phyloP scores from a whole-genome alignment of 75 land plant species.

The Pinus albicaulis region DNA sequence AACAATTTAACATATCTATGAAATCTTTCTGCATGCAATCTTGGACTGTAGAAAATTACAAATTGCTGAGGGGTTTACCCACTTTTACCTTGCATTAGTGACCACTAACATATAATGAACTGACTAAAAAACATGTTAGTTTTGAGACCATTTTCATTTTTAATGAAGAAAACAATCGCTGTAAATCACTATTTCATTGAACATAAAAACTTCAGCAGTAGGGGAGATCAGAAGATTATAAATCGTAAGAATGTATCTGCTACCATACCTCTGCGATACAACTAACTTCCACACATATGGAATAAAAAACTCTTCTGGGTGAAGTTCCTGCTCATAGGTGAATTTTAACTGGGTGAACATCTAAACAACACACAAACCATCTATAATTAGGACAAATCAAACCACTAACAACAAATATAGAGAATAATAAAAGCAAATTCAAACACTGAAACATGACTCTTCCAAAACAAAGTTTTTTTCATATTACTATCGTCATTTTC shows the following conservation, averaged over 20 bases:
- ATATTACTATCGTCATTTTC: not conserved
- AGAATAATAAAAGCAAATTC: not conserved
- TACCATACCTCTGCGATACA: constrained; percentile 35
- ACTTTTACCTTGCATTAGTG: too few species aligned
- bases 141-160: not conserved
- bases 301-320: constrained; percentile 92
- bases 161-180: not conserved
- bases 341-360: constrained; percentile 78
- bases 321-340: constrained; percentile 90
- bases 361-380: constrained; percentile 25
- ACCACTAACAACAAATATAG: not conserved
- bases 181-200: not conserved
- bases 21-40: not conserved
- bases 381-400: not conserved
- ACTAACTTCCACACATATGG: constrained; percentile 89
- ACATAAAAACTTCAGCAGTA: too few species aligned
- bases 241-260: too few species aligned
- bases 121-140: too few species aligned
- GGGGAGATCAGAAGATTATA: too few species aligned
- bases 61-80: too few species aligned
- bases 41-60: not conserved
- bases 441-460: not conserved
- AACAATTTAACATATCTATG: not conserved
- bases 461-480: not conserved
- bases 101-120: too few species aligned